Conservation (phyloP, 2,329 filamentous ascomycete genomes). For the Aureobasidium namibiae region DNA sequence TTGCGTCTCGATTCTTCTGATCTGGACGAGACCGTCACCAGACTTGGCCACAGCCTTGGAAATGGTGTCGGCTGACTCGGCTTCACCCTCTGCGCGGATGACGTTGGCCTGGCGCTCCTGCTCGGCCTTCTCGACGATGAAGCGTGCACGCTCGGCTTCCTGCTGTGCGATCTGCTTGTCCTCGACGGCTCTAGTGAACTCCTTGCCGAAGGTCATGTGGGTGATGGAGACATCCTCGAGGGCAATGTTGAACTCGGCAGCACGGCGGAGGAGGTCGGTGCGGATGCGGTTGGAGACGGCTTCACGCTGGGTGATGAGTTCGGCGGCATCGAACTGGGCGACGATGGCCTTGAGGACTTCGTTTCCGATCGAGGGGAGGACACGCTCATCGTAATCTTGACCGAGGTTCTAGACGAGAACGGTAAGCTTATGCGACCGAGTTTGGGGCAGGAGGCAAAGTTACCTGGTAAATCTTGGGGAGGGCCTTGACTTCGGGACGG, state of each 20-base stretch:
- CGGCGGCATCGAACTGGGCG: constrained; percentile 46
- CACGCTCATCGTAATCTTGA: constrained; percentile 81
- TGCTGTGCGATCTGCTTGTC: constrained; percentile 99
- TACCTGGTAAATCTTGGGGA: constrained; percentile 99
- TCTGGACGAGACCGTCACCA: constrained; percentile 89
- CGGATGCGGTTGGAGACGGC: constrained; percentile 93
- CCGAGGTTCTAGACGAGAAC: constrained; percentile 69
- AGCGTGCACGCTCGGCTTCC: constrained; percentile 91
- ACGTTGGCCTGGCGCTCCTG: constrained; percentile 98
- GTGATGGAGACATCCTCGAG: constrained; percentile 99
- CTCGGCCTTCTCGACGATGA: constrained; percentile 98
- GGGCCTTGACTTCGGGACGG: constrained; percentile 80
- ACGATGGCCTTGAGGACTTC: constrained; percentile 48
- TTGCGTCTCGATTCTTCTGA: constrained; percentile 93
- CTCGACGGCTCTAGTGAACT: constrained; percentile 97
- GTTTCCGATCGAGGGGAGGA: constrained; percentile 47
- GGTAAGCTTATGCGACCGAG: neutral
- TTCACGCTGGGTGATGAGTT: constrained; percentile 93
- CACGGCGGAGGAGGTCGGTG: constrained; percentile 81
- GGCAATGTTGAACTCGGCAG: constrained; percentile 95
- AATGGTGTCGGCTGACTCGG: constrained; percentile 93
- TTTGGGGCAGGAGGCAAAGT: constrained; percentile 19
- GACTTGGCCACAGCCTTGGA: constrained; percentile 86
- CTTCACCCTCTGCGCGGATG: constrained; percentile 95
- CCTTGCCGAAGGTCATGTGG: constrained; percentile 99